Evolutionary conservation across 371 early-diverging fungal species (phyloP), one percentile per base, ranked within the genome.

Genomic region (Actinomortierella ambigua): DNA sequence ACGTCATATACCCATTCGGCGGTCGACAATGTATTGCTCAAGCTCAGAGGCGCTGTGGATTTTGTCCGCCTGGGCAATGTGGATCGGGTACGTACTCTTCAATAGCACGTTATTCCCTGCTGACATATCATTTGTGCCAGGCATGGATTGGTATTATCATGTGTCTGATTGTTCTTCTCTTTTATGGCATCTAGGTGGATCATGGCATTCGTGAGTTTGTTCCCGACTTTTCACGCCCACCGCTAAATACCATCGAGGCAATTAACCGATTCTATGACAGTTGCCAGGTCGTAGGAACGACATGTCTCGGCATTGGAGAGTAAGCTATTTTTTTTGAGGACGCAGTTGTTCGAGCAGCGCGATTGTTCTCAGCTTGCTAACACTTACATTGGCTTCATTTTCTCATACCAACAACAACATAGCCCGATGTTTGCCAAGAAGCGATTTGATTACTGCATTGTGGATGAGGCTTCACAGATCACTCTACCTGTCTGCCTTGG

Each of bases 381-480:
- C 9, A 18, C 5, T 47, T 17, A 13, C 13, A 24, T 41, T 18
- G 4, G 48, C 23, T 44, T 11, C 2, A 23, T 58, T 20, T 55
- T 48, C 3, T 8, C 20, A 2, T 50, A n/a, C 24, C 18, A 26
- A 4, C 53, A 24, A 17, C 11, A 6, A 23, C 41, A 11, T 55
- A 87, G 87, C 46, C 78, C 85, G 1, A 28, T 91, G 15, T 83
- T 93, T 40, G 65, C 79, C 11, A 82, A 86, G 44, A 85, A 95
- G 47, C 63, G 76, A 27, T 99, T 99, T 79, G 99, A 99, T 76
- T 97, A 92, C 77, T 98, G 95, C 69, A 96, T 99, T 50, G 90
- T 98, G 20, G 99, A 99, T 77, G 99, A 99, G 71, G 99, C 99
- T 7, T 95, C 98, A 1, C 99, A 99, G 75, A 88, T 98, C 41